Conservation (phyloP, 208 protist species). For the Acanthamoeba castellanii region DNA sequence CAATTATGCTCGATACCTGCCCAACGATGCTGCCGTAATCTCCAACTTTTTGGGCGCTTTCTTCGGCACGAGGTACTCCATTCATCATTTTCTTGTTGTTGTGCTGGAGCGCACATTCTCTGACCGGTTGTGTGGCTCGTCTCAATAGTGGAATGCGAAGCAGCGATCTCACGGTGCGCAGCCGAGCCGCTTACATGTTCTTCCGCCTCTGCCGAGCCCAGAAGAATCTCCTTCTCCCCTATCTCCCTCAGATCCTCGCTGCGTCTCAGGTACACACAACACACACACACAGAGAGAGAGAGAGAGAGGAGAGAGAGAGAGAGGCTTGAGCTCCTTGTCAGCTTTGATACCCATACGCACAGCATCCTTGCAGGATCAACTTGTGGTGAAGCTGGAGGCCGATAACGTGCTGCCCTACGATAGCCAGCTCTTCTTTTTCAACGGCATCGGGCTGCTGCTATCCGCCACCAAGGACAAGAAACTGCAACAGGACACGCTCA, state of each 20-base stretch:
- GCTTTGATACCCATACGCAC: not conserved
- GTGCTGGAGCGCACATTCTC: not conserved
- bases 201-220: constrained; percentile 4
- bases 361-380: not conserved
- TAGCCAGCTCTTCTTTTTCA: constrained; percentile 54
- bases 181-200: constrained; percentile 52
- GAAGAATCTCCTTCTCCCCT: constrained; percentile 47
- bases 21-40: not conserved
- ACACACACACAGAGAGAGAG: too few species aligned
- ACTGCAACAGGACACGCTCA: constrained; percentile 48
- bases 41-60: constrained; percentile 18
- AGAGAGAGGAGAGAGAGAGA: too few species aligned
- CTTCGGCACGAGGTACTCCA: not conserved
- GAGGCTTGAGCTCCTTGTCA: too few species aligned
- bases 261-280: not conserved
- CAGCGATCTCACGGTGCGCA: constrained; percentile 19
- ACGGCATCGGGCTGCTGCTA: constrained; percentile 28
- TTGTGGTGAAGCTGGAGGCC: constrained; percentile 12
- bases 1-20: constrained; percentile 32
- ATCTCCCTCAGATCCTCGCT: constrained; percentile 11
- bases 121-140: not conserved
- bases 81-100: not conserved
- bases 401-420: constrained; percentile 21
- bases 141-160: constrained; percentile 23
- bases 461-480: constrained; percentile 36